Evolutionary conservation across 805 yeast species (phyloP), one percentile per base, ranked within the genome.

Genomic region (Jamesozyma jinghongensis): DNA sequence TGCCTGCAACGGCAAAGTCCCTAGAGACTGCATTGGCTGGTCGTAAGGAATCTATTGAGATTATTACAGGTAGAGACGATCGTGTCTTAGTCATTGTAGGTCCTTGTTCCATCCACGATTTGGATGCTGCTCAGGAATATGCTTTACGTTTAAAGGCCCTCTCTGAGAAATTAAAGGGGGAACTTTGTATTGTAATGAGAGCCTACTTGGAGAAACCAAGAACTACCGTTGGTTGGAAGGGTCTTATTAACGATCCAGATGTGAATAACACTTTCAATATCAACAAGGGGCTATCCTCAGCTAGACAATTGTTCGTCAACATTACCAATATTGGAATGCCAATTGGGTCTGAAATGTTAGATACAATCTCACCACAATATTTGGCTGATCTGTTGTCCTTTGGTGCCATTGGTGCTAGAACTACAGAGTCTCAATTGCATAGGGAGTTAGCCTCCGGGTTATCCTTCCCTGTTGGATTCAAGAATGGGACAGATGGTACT

Each of bases 151-250:
- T 90, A 52, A 75, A 76, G 62, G 68, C 68, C 44, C 67, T 85
- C 42, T 69, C 86, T 29, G 82, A 78, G 29, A 85, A 84, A 62
- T 73, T 85, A 48, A 64, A 77, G 46, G 76, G 71, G 40, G 97
- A 90, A 50, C 71, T 90, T 42, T 82, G 80, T 41, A 75, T 90
- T 44, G 75, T 90, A 49, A 90, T 90, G 98, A 82, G 98, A 70
- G 97, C 97, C 5, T 90, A 90, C 74, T 73, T 90, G 52, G 98
- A 90, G 69, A 90, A 90, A 68, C 98, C 98, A 57, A 82, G 98
- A 72, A 90, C 98, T 48, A 90, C 97, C 19, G 97, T 90, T 41
- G 98, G 98, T 50, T 90, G 98, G 98, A 90, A 90, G 68, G 98
- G 98, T 56, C 72, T 90, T 56, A 87, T 90, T 62, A 90, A 90